Percentiles rank a stretch among this genome's conserved stretches.
Evolutionary conservation across 441 rosid species (phyloP).

Genomic region (Melastoma candidum): DNA sequence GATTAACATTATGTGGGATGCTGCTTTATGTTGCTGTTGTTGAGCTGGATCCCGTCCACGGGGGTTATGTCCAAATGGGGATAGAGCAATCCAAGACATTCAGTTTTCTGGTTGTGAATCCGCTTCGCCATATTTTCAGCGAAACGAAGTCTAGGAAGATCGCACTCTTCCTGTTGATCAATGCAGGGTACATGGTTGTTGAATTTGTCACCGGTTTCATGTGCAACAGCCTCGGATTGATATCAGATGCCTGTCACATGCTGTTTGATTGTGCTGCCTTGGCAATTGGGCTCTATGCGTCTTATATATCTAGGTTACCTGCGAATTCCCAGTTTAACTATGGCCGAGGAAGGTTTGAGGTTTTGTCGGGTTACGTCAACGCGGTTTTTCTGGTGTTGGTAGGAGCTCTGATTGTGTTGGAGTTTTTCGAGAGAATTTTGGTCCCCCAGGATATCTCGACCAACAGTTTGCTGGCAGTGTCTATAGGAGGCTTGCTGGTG

Average conservation of each 20-base stretch:
- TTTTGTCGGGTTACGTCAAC: constrained; percentile 84
- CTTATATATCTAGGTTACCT: constrained; percentile 82
- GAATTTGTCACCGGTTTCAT: constrained; percentile 88
- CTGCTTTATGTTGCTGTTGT: constrained; percentile 61
- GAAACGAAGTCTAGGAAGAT: constrained; percentile 97
- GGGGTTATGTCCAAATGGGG: constrained; percentile 43
- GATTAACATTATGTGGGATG: constrained; percentile 61
- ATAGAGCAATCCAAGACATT: constrained; percentile 54
- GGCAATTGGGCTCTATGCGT: constrained; percentile 86
- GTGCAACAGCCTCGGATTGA: constrained; percentile 95
- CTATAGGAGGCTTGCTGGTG: constrained; percentile 80
- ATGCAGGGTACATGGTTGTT: constrained; percentile 79
- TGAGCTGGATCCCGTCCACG: constrained; percentile 48
- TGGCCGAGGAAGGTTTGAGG: constrained; percentile 95
- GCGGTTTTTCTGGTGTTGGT: constrained; percentile 88
- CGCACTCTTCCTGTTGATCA: constrained; percentile 81
- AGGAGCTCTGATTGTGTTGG: constrained; percentile 82
- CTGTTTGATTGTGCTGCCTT: constrained; percentile 97
- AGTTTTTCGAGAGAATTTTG: constrained; percentile 86
- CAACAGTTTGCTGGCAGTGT: constrained; percentile 64
- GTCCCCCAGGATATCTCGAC: constrained; percentile 95
- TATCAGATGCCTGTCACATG: constrained; percentile 96
- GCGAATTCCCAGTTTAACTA: constrained; percentile 84
- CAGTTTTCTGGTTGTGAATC: constrained; percentile 44
- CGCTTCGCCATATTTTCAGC: constrained; percentile 72